phyloP scores from a whole-genome alignment of 495 filamentous ascomycete species.

The Bombardia bombarda region DNA sequence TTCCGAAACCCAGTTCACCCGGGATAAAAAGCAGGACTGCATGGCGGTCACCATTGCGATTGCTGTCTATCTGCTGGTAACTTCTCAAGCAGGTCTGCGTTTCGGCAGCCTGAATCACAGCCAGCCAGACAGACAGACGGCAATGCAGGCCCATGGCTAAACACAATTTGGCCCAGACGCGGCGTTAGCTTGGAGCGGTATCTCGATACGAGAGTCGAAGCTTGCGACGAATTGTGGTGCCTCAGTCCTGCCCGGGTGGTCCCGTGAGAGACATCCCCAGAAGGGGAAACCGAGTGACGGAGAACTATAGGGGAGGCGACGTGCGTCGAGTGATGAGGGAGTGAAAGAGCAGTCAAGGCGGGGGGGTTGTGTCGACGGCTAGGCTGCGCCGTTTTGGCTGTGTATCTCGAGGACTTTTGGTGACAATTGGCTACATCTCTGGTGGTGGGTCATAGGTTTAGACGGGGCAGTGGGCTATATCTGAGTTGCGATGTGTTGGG shows the following conservation, averaged over 20 bases:
- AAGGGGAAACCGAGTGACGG: conserved; percentile 58
- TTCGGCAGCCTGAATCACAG: no score
- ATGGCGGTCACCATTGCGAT: no score
- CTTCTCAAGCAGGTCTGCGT: no score
- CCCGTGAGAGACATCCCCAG: conserved; percentile 49
- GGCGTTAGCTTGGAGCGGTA: no score
- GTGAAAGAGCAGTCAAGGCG: conserved; percentile 27
- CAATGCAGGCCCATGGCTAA: conserved; percentile 21
- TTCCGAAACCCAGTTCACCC: conserved; percentile 57
- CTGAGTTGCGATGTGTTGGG: no score
- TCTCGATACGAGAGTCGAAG: conserved; percentile 33
- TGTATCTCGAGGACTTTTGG: conserved; percentile 9
- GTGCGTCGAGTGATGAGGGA: conserved; percentile 43
- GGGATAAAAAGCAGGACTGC: conserved; percentile 27
- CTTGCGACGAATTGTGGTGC: conserved; percentile 28
- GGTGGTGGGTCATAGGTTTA: not conserved
- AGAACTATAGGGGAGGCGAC: conserved; percentile 60
- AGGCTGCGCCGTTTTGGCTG: conserved; percentile 7
- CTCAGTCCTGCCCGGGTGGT: conserved; percentile 28
- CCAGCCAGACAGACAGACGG: no score
- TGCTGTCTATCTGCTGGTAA: no score
- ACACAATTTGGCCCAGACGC: no score
- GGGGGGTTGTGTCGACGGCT: conserved; percentile 3
- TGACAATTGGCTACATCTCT: conserved; percentile 1
- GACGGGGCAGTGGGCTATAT: not conserved